Percentiles rank a stretch among this genome's conserved stretches.
Evolutionary conservation across 176 grass and related monocot species (phyloP).

Genomic region (Carex littledalei): DNA sequence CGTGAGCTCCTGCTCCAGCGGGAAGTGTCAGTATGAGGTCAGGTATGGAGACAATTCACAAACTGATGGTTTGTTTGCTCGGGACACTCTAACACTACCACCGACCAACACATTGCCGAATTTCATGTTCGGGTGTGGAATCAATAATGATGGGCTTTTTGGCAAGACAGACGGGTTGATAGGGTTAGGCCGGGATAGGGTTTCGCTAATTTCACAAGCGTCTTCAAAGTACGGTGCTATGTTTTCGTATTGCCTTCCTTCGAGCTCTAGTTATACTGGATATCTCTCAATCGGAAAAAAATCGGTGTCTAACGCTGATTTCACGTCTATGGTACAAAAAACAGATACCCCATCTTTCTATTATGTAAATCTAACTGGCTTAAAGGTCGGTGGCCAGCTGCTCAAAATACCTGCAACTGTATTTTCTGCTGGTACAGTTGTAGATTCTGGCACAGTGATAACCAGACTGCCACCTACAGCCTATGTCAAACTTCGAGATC

Average conservation of each 20-base stretch:
- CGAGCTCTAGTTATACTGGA: conserved; percentile 25
- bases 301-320: conserved; percentile 23
- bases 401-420: conserved; percentile 18
- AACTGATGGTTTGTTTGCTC: conserved; percentile 48
- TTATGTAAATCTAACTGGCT: conserved; percentile 43
- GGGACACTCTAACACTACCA: conserved; percentile 51
- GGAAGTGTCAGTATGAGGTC: conserved; percentile 50
- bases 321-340: conserved; percentile 48
- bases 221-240: conserved; percentile 39
- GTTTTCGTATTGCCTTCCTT: conserved; percentile 91
- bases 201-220: conserved; percentile 61
- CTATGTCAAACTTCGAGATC: conserved; percentile 36
- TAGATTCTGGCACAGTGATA: conserved; percentile 92
- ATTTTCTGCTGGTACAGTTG: conserved; percentile 41
- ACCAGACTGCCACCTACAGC: conserved; percentile 54
- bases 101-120: conserved; percentile 17
- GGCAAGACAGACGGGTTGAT: conserved; percentile 50
- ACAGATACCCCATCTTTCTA: conserved; percentile 44
- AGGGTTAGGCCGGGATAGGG: conserved; percentile 52
- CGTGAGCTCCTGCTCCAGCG: conserved; percentile 15
- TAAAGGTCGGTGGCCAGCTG: conserved; percentile 43
- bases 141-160: conserved; percentile 42
- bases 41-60: conserved; percentile 58
- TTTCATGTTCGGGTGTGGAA: conserved; percentile 75
- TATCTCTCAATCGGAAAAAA: conserved; percentile 48